These are phyloP conservation scores for Mikania micrantha DNA, from an alignment of 129 eudicot genomes.

Conservation along the genomic window DNA sequence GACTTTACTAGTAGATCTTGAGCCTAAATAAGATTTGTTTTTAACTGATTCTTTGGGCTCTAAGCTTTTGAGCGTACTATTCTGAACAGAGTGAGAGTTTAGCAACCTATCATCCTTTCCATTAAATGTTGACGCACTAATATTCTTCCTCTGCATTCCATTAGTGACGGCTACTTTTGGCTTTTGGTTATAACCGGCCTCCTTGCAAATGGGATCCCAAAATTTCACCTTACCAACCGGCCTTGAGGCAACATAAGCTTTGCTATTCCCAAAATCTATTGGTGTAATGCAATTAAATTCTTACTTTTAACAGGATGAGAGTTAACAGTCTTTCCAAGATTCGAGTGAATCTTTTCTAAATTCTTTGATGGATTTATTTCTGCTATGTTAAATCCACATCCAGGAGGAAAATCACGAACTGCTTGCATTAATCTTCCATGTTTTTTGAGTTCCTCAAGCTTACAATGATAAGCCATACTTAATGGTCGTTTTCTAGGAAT, in stretches of 20 bases:
- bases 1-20: background rate
- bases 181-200: background rate
- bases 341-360: background rate
- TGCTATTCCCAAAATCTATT: background rate
- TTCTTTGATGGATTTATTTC: background rate
- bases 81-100: background rate
- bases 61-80: background rate
- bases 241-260: background rate
- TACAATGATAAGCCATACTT: background rate
- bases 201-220: background rate
- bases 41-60: background rate
- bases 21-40: background rate
- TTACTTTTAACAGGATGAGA: background rate
- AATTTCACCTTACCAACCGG: background rate
- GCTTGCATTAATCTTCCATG: background rate
- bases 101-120: background rate
- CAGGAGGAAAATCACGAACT: background rate
- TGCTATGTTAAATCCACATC: background rate
- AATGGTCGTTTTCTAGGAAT: background rate
- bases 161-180: slow-evolving; percentile 2
- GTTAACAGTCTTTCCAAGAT: background rate
- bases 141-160: background rate
- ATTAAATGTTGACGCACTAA: background rate
- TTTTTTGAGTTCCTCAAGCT: background rate
- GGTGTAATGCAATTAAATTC: background rate